Evolutionary conservation across 2,329 filamentous ascomycete species (phyloP).

Genomic region (Paramyrothecium roridum): DNA sequence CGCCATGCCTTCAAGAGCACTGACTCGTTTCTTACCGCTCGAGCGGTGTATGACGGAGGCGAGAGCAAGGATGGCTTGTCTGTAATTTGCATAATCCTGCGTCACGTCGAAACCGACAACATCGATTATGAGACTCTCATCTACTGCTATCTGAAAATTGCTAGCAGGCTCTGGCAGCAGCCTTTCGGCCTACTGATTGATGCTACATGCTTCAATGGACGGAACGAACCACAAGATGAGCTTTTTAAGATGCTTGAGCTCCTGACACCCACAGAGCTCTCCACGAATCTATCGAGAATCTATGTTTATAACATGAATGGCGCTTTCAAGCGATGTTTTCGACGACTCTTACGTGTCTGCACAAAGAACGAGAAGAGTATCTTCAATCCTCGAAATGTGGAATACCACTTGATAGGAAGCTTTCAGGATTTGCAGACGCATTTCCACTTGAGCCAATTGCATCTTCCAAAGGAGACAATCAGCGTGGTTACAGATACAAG

Average conservation of each 20-base stretch:
- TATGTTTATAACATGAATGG: constrained; percentile 76
- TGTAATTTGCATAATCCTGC: constrained; percentile 66
- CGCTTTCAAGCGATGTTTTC: constrained; percentile 65
- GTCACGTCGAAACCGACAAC: constrained; percentile 63
- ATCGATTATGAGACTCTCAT: constrained; percentile 65
- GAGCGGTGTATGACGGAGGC: constrained; percentile 68
- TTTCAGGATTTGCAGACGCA: constrained; percentile 63
- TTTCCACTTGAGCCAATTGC: constrained; percentile 64
- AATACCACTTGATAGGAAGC: constrained; percentile 64
- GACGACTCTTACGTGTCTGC: constrained; percentile 59
- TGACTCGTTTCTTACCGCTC: constrained; percentile 61
- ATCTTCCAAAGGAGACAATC: constrained; percentile 68
- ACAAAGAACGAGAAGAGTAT: constrained; percentile 57
- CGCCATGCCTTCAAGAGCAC: constrained; percentile 64
- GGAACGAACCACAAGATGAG: constrained; percentile 63
- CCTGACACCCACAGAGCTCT: constrained; percentile 59
- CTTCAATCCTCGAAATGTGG: constrained; percentile 62
- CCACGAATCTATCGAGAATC: constrained; percentile 55
- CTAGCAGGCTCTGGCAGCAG: constrained; percentile 66
- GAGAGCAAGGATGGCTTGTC: constrained; percentile 69
- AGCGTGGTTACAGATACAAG: constrained; percentile 65
- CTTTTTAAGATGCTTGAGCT: constrained; percentile 62
- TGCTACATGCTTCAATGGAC: constrained; percentile 67
- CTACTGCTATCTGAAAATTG: constrained; percentile 69
- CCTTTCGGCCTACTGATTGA: constrained; percentile 67